These are phyloP conservation scores for Striga asiatica DNA, from an alignment of 257 asterid species.

Conservation along the genomic window DNA sequence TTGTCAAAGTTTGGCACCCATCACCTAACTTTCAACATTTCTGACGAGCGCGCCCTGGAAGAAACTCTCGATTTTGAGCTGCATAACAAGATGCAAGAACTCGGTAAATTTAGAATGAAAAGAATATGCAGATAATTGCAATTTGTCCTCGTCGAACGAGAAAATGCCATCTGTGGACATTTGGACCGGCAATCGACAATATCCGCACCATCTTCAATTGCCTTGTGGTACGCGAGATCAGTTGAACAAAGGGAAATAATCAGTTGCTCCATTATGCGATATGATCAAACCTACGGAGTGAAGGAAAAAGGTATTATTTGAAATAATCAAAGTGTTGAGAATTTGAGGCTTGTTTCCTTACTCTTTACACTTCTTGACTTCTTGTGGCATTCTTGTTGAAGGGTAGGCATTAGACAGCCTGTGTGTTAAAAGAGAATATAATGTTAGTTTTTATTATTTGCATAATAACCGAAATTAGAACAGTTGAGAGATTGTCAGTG, in stretches of 20 bases:
- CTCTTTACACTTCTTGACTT: slow-evolving; percentile 28
- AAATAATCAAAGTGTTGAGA: not conserved
- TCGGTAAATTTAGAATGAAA: not conserved
- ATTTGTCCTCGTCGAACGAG: too few relatives aligned
- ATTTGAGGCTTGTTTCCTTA: slow-evolving; percentile 23
- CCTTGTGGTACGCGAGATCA: slow-evolving; percentile 86
- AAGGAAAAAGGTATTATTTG: not conserved
- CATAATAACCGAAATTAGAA: not conserved
- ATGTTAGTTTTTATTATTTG: not conserved
- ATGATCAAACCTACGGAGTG: slow-evolving; percentile 40
- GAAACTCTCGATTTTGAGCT: slow-evolving; percentile 54
- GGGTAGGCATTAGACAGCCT: slow-evolving; percentile 72
- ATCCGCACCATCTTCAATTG: slow-evolving; percentile 77
- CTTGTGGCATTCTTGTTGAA: slow-evolving; percentile 44
- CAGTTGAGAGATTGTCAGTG: not conserved
- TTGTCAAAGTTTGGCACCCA: too few relatives aligned
- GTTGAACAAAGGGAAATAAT: slow-evolving; percentile 74
- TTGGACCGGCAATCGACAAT: slow-evolving; percentile 86
- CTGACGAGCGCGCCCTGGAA: slow-evolving; percentile 29
- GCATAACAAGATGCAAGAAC: slow-evolving; percentile 10
- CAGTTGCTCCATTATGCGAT: slow-evolving; percentile 89
- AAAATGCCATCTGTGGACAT: slow-evolving; percentile 84
- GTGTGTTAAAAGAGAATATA: slow-evolving; percentile 19
- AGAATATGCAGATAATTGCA: too few relatives aligned
- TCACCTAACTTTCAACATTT: too few relatives aligned